phyloP scores from a whole-genome alignment of 2,329 filamentous ascomycete genomes.

The Nigrospora oryzae region DNA sequence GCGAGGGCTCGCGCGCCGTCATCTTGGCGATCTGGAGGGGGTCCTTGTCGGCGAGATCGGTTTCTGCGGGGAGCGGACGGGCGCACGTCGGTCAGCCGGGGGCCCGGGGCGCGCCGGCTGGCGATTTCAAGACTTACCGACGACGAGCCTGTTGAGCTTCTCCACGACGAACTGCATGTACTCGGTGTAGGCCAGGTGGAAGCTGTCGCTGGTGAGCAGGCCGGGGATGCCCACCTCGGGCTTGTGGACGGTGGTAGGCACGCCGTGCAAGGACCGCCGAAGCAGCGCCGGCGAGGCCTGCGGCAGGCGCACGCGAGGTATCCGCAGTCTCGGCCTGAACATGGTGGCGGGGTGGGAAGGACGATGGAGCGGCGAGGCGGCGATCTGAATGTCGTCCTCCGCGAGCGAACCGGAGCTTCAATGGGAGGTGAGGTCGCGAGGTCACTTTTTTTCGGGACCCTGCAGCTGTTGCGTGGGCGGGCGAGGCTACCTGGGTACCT shows the following conservation, averaged over 20 bases:
- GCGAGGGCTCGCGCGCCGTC: conserved; percentile 69
- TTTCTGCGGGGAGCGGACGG: conserved; percentile 37
- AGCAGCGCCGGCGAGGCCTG: conserved; percentile 18
- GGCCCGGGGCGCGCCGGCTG: no score
- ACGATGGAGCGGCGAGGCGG: no score
- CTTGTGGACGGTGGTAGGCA: conserved; percentile 33
- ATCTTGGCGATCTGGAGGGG: conserved; percentile 63
- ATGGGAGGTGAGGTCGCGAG: neutral
- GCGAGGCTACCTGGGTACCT: no score
- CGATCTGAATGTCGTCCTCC: no score
- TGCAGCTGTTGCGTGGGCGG: no score
- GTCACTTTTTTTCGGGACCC: neutral
- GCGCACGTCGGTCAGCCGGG: neutral
- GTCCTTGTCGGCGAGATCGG: conserved; percentile 50
- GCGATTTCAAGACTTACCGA: conserved; percentile 45
- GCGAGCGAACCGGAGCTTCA: no score
- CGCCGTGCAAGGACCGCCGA: conserved; percentile 34
- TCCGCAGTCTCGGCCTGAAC: conserved; percentile 46
- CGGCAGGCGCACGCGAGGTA: conserved; percentile 33
- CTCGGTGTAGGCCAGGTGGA: conserved; percentile 70
- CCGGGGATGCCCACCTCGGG: conserved; percentile 47
- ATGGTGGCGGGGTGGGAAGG: conserved; percentile 24
- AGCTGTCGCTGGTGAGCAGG: conserved; percentile 62
- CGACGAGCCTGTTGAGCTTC: conserved; percentile 66
- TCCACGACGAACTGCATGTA: conserved; percentile 70